Conservation (phyloP, 768 basidiomycete genomes). For the Glaciozyma martinii region DNA sequence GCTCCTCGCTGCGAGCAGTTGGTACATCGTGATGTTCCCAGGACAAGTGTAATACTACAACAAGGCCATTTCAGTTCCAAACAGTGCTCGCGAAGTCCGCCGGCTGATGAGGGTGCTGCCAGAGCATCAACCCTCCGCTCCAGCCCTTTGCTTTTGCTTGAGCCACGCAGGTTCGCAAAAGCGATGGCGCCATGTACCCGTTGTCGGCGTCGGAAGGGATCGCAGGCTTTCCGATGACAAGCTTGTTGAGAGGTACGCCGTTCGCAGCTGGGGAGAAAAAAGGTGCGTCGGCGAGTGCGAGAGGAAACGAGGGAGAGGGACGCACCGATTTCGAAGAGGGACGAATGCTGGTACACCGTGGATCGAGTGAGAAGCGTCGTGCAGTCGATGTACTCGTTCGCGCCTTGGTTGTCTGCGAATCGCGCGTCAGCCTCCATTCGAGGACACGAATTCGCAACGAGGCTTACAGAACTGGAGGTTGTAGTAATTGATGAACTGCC, state of each 20-base stretch:
- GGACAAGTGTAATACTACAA: no score
- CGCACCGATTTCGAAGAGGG: constrained; percentile 48
- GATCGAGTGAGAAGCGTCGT: constrained; percentile 33
- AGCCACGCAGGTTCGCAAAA: constrained; percentile 53
- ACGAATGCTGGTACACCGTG: constrained; percentile 38
- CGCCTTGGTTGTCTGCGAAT: constrained; percentile 7
- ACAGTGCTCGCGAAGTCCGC: not conserved
- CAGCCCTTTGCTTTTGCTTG: constrained; percentile 57
- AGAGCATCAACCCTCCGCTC: constrained; percentile 44
- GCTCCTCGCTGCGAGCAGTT: no score
- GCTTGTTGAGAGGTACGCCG: constrained; percentile 54
- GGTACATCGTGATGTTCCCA: no score
- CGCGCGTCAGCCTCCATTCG: not conserved
- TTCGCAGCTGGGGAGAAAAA: constrained; percentile 39
- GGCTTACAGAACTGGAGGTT: constrained; percentile 5
- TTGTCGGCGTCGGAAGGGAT: constrained; percentile 49
- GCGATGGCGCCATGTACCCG: constrained; percentile 52
- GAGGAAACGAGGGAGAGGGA: not conserved
- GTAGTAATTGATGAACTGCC: constrained; percentile 37
- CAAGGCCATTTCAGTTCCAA: no score
- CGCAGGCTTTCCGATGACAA: constrained; percentile 69
- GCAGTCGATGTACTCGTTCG: constrained; percentile 25
- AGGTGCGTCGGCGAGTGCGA: not conserved
- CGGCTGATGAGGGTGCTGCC: constrained; percentile 15
- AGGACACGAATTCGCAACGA: no score